Evolutionary conservation across 768 basidiomycete species (phyloP).

Genomic region (Lentinula detonsa): DNA sequence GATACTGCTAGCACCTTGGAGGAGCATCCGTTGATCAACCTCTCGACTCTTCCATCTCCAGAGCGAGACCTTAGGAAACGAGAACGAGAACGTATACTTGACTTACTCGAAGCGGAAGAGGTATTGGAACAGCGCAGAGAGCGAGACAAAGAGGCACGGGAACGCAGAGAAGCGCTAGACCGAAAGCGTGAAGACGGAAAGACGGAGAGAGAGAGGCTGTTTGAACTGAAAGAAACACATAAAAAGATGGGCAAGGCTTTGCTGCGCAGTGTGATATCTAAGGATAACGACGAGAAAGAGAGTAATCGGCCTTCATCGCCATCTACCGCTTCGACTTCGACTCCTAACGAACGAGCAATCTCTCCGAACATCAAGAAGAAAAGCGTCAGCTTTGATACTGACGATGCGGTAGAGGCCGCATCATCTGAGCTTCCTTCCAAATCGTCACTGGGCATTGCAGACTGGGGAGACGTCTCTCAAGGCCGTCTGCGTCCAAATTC

Average conservation of each 20-base stretch:
- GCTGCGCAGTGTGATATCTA: conserved; percentile 37
- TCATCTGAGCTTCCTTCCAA: background rate
- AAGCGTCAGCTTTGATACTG: conserved; percentile 58
- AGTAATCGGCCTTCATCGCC: conserved; percentile 14
- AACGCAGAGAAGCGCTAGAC: conserved; percentile 39
- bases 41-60: conserved; percentile 36
- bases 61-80: conserved; percentile 45
- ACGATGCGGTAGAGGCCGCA: background rate
- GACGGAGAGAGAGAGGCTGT: conserved; percentile 30
- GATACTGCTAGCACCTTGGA: conserved; percentile 16
- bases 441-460: conserved; percentile 12
- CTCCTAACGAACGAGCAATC: conserved; percentile 8
- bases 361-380: conserved; percentile 42
- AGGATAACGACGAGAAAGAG: conserved; percentile 21
- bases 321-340: conserved; percentile 2
- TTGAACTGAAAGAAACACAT: conserved; percentile 49
- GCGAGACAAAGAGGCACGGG: conserved; percentile 31
- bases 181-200: conserved; percentile 36
- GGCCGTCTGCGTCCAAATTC: conserved; percentile 38
- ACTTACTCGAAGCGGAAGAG: conserved; percentile 71
- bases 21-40: conserved; percentile 41
- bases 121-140: conserved; percentile 34
- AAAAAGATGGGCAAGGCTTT: conserved; percentile 77
- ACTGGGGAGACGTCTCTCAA: conserved; percentile 53
- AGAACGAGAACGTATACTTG: conserved; percentile 61